Evolutionary conservation across 495 filamentous ascomycete species (phyloP).

Genomic region (Penicillium diatomitis): DNA sequence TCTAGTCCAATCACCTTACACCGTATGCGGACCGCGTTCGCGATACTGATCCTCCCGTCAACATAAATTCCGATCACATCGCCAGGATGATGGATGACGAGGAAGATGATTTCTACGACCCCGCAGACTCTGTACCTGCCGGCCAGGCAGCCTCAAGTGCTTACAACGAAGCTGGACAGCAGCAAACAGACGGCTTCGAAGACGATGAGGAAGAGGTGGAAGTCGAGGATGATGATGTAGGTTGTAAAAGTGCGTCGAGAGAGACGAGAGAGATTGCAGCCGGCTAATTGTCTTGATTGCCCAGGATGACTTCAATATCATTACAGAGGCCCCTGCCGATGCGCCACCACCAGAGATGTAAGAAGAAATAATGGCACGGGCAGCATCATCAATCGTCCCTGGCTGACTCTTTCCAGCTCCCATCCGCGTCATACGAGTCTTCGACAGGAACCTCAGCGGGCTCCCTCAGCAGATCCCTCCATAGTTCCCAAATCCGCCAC

Average conservation of each 20-base stretch:
- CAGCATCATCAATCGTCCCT: constrained; percentile 6
- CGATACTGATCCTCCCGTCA: constrained; percentile 5
- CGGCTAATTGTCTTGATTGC: neutral
- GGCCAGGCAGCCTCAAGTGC: constrained; percentile 18
- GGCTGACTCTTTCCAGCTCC: constrained; percentile 14
- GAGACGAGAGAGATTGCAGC: no score
- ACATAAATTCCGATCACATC: constrained; percentile 5
- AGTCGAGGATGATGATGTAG: constrained; percentile 53
- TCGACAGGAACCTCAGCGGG: constrained; percentile 57
- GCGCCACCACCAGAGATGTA: constrained; percentile 58
- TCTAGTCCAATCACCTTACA: constrained; percentile 11
- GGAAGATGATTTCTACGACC: constrained; percentile 48
- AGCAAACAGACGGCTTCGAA: constrained; percentile 47
- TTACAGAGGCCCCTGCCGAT: constrained; percentile 74
- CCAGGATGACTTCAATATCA: constrained; percentile 84
- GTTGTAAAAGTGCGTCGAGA: neutral
- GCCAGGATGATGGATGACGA: constrained; percentile 38
- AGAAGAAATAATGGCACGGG: constrained; percentile 2
- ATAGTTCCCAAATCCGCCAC: constrained; percentile 22
- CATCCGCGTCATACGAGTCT: constrained; percentile 37
- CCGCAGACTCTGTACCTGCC: constrained; percentile 32
- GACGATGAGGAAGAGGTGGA: constrained; percentile 66
- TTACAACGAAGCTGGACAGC: constrained; percentile 11
- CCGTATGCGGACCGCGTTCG: constrained; percentile 11
- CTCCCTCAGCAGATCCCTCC: constrained; percentile 42